A percentile compares a stretch with the other conserved stretches of the same genome.
These are phyloP conservation scores for Starmerella kuoi DNA, from an alignment of 805 yeast species.

Conservation along the genomic window DNA sequence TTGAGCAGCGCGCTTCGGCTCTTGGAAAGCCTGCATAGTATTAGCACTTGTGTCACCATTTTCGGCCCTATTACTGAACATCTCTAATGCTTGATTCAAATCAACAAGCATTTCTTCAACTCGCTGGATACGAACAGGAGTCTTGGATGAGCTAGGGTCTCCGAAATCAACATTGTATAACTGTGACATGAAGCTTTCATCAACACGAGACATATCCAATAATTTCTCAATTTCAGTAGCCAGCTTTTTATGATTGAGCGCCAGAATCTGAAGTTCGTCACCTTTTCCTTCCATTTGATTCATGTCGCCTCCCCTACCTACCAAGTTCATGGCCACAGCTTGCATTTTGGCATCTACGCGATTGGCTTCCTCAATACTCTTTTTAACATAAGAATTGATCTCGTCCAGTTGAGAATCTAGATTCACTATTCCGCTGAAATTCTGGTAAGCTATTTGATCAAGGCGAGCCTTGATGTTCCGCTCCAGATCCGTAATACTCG, in stretches of 20 bases:
- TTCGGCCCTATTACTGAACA: conserved; percentile 25
- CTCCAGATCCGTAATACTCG: conserved; percentile 45
- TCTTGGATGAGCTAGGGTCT: conserved; percentile 25
- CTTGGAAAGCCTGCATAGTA: conserved; percentile 11
- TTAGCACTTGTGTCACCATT: conserved; percentile 1
- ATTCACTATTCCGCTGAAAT: conserved; percentile 44
- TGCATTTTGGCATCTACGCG: conserved; percentile 43
- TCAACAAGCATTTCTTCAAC: conserved; percentile 46
- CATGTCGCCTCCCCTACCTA: conserved; percentile 56
- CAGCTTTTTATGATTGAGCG: conserved; percentile 66
- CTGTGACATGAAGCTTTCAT: conserved; percentile 39
- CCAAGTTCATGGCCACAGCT: conserved; percentile 47
- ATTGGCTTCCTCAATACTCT: conserved; percentile 43
- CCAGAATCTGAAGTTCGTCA: conserved; percentile 69
- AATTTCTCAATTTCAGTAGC: conserved; percentile 60
- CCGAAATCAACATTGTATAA: conserved; percentile 38
- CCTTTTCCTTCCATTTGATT: conserved; percentile 60
- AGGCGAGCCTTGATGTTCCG: conserved; percentile 48
- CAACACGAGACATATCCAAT: conserved; percentile 56
- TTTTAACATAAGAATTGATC: conserved; percentile 34
- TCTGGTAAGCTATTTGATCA: conserved; percentile 48
- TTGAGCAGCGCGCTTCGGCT: conserved; percentile 7
- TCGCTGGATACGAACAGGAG: conserved; percentile 32
- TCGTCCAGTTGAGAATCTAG: conserved; percentile 36
- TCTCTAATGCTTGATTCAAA: conserved; percentile 51